Evolutionary conservation across 2,329 filamentous ascomycete species (phyloP).

Genomic region (Ophiobolus disseminans): DNA sequence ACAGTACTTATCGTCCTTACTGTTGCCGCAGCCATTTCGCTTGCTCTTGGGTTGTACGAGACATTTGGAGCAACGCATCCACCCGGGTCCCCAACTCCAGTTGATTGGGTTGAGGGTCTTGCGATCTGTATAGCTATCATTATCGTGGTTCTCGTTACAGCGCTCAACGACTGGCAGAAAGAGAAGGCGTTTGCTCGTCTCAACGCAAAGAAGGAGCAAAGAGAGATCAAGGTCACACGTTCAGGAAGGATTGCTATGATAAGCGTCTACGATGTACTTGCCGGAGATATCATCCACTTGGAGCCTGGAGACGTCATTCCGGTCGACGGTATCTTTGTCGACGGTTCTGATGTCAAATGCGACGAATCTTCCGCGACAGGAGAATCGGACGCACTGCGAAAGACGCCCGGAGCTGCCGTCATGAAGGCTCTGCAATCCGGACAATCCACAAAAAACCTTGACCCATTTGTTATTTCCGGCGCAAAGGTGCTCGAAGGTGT

Average conservation of each 20-base stretch:
- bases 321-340: slow-evolving; percentile 72
- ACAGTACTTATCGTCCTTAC: slow-evolving; percentile 75
- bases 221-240: slow-evolving; percentile 58
- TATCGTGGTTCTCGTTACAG: slow-evolving; percentile 47
- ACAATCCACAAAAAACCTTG: slow-evolving; percentile 58
- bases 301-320: slow-evolving; percentile 73
- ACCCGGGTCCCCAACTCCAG: slow-evolving; percentile 52
- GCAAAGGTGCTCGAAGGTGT: slow-evolving; percentile 61
- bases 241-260: slow-evolving; percentile 70
- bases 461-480: slow-evolving; percentile 70
- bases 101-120: slow-evolving; percentile 48
- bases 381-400: slow-evolving; percentile 74
- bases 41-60: slow-evolving; percentile 74
- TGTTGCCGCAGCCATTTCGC: slow-evolving; percentile 70
- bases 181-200: slow-evolving; percentile 45
- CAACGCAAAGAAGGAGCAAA: slow-evolving; percentile 46
- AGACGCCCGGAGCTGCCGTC: slow-evolving; percentile 66
- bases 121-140: slow-evolving; percentile 49
- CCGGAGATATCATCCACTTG: slow-evolving; percentile 73
- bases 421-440: slow-evolving; percentile 63
- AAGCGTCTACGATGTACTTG: slow-evolving; percentile 65
- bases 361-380: slow-evolving; percentile 77
- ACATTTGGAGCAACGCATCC: slow-evolving; percentile 59
- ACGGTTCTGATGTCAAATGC: slow-evolving; percentile 70
- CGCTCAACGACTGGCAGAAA: slow-evolving; percentile 49